These are phyloP conservation scores for Zasmidium cellare DNA, from an alignment of 2,329 filamentous ascomycete genomes.

Conservation along the genomic window DNA sequence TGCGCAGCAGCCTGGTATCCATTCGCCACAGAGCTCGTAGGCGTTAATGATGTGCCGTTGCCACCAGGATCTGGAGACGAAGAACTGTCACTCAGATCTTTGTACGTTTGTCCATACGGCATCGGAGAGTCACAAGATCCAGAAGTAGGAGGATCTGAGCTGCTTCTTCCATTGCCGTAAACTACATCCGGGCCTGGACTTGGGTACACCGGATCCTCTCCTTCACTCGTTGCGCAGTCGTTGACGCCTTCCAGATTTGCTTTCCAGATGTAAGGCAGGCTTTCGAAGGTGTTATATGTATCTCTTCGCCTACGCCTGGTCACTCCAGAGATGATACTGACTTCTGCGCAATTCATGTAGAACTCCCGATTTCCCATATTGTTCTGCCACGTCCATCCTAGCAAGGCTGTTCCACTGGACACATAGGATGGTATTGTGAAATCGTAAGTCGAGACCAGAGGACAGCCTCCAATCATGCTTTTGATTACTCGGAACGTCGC, in stretches of 20 bases:
- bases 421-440: constrained; percentile 68
- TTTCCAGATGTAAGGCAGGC: constrained; percentile 45
- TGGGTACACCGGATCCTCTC: constrained; percentile 41
- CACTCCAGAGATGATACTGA: constrained; percentile 49
- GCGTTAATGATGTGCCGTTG: background rate
- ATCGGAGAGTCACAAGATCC: constrained; percentile 34
- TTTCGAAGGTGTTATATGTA: constrained; percentile 27
- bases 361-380: constrained; percentile 70
- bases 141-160: constrained; percentile 24
- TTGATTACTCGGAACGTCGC: constrained; percentile 68
- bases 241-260: constrained; percentile 45
- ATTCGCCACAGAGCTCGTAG: background rate
- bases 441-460: constrained; percentile 55
- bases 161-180: constrained; percentile 38
- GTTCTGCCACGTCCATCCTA: constrained; percentile 65
- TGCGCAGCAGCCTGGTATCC: background rate
- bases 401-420: constrained; percentile 60
- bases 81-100: constrained; percentile 8
- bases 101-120: constrained; percentile 31
- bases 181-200: constrained; percentile 42
- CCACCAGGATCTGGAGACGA: background rate
- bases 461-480: constrained; percentile 61
- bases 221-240: constrained; percentile 40
- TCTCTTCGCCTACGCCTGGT: constrained; percentile 19
- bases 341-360: constrained; percentile 52